Base-by-base conservation (phyloP, 2,329 filamentous ascomycete genomes). In the Trichoderma sp. region DNA sequence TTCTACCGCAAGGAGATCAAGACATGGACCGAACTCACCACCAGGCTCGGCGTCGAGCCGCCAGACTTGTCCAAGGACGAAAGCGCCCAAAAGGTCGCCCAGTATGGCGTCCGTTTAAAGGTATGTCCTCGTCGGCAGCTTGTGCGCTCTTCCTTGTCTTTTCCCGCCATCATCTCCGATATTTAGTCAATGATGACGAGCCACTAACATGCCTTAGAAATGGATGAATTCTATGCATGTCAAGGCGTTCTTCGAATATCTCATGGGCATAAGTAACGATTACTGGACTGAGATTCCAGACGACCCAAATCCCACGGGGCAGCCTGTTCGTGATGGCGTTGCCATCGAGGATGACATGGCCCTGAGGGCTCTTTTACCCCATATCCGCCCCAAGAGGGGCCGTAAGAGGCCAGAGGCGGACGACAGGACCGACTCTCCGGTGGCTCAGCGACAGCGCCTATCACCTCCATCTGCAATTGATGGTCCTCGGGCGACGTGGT, bases 171-270 rank as follows among this genome's bases (percentile, higher is more conserved):
- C 30, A 55, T 59, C 15, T 26, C 13, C 17, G 15, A 2, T 9
- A n/a, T 2, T 34, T 17, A 17, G n/a, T 23, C 12, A 17, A 59
- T 15, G 64, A 12, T 17, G 13, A 13, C 13, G 17, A 30, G 15
- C 47, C 20, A n/a, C 66, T 68, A n/a, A 68, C 17, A n/a, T n/a
- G 28, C 13, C 15, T 9, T 76, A 93, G 93, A 91, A 95, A 78
- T 98, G 95, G 95, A 96, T 98, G 93, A 93, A 94, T 79, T 95
- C 94, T 6, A 95, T 97, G 92, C 95, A 97, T 79, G 90, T 97
- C 67, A 93, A 97, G 84, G 93, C 94, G 12, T 98, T 98, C 80
- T 98, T 97, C 77, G 94, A 97, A 79, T 98, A 94, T 79, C 88
- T 97, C 23, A 86, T 95, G 73, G 89, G 90, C 63, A 94, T 94